Base-by-base conservation (phyloP, 768 basidiomycete genomes). In the Lactarius tabidus region DNA sequence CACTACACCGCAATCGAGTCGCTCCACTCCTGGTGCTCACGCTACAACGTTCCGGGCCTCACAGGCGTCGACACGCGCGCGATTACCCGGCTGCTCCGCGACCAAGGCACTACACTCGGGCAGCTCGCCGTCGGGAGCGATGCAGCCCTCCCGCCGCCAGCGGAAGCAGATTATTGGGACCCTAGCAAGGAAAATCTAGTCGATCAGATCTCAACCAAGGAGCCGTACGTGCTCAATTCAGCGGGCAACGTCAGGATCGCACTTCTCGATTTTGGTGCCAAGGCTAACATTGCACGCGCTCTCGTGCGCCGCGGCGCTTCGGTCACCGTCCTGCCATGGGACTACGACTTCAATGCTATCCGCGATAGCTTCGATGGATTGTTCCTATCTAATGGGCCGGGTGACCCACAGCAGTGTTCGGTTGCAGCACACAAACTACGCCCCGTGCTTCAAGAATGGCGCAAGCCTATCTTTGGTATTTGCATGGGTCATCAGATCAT, bases 401-500 rank as follows among this genome's bases (percentile, higher is more conserved):
- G 97, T 68, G 94, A 96, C 76, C 97, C 97, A 6, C 80, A 79
- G 67, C 89, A 91, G 68, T 95, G 93, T 77, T 87, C 88, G 84
- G 87, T 91, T 62, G 93, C 93, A 26, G 91, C 87, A 12, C 72
- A 87, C 63, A 85, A 90, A 67, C 84, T 98, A 53, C 85, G 93
- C 70, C 83, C 83, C 72, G 96, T 94, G 14, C 77, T 99, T 58
- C 71, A 81, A 36, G 93, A 95, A 76, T 98, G 96, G 96, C 78
- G 86, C 74, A 93, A 87, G 74, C 97, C 97, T 14, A 83, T 98
- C 45, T 98, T 98, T 70, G 97, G 97, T 60, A 95, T 99, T 70
- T 99, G 97, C 77, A 98, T 99, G 97, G 97, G 96, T 58, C 93
- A 98, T 74, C 96, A 98, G 77, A 84, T 99, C 70, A 91, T 99